These are phyloP conservation scores for Alternaria sp. DNA, from an alignment of 2,329 filamentous ascomycete genomes.

Conservation along the genomic window DNA sequence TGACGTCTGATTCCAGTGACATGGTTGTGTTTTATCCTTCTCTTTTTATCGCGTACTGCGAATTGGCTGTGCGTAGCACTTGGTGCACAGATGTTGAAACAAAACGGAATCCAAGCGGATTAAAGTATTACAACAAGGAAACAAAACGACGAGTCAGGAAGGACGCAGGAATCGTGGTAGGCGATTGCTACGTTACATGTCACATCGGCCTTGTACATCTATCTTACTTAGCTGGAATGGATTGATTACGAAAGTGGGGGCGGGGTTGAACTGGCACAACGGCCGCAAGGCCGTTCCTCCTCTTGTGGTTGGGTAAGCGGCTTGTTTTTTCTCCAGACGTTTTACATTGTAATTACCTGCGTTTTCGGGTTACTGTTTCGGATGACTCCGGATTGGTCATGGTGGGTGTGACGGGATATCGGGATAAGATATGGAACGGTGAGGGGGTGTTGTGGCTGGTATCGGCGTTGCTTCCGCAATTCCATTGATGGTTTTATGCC, in stretches of 20 bases:
- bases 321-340: not conserved
- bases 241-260: conserved; percentile 12
- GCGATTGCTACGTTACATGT: not conserved
- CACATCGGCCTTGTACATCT: not conserved
- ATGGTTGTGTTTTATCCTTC: conserved; percentile 23
- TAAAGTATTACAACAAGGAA: not conserved
- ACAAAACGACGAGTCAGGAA: not conserved
- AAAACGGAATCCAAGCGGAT: too few relatives aligned
- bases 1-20: conserved; percentile 52
- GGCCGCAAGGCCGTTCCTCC: not conserved
- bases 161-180: not conserved
- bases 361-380: conserved; percentile 28
- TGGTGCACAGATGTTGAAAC: too few relatives aligned
- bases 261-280: conserved; percentile 7
- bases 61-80: too few relatives aligned
- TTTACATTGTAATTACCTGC: not conserved
- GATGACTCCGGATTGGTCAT: conserved; percentile 17
- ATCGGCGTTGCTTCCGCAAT: not conserved
- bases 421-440: not conserved
- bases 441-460: not conserved
- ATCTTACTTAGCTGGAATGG: not conserved
- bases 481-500: not conserved
- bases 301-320: not conserved
- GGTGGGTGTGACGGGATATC: not conserved
- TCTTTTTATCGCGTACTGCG: not conserved